Base-by-base conservation (phyloP, 768 basidiomycete species). In the Tulasnella sp. region DNA sequence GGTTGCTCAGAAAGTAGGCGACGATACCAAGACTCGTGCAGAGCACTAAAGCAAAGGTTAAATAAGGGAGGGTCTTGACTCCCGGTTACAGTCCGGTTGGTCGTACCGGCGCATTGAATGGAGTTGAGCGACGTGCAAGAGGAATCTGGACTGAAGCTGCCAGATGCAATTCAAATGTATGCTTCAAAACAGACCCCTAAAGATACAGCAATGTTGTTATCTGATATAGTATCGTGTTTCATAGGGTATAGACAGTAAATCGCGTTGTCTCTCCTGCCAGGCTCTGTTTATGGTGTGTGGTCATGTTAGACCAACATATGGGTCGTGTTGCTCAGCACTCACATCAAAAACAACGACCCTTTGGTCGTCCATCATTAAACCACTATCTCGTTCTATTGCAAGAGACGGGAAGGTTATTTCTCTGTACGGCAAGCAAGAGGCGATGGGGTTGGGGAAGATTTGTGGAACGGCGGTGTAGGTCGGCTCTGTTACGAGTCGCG, bases 321-420 rank as follows among this genome's bases (percentile, higher is more conserved):
- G 31, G 62, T 14, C 34, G 3, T 3, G 10, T 7, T 48, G 52
- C 39, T 58, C 36, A 38, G 24, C 44, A 56, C 76, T 34, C 27
- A 77, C 76, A 3, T 44, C 34, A 52, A 77, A 56, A 18, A 77
- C 31, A 31, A 56, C 31, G n/a, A 77, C 27, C 24, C 76, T 52
- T 38, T 77, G 46, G 18, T 77, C 76, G 58, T 77, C 76, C 52
- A 77, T 52, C 48, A 52, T 58, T 12, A 77, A 71, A 36, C 48
- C 76, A 19, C 76, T 40, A 36, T 77, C 38, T 1, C 19, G 27
- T 9, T 58, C 7, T 8, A 39, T 40, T 16, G 24, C 9, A 34
- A 34, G 52, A 16, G 58, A 34, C 19, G 76, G 76, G 1, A 58
- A 27, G 19, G 58, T 56, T 18, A 52, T 77, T 42, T 77, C 76